A percentile compares a stretch with the other conserved stretches of the same genome.
Evolutionary conservation across 2,329 filamentous ascomycete species (phyloP).

Genomic region (Colletotrichum sp.): DNA sequence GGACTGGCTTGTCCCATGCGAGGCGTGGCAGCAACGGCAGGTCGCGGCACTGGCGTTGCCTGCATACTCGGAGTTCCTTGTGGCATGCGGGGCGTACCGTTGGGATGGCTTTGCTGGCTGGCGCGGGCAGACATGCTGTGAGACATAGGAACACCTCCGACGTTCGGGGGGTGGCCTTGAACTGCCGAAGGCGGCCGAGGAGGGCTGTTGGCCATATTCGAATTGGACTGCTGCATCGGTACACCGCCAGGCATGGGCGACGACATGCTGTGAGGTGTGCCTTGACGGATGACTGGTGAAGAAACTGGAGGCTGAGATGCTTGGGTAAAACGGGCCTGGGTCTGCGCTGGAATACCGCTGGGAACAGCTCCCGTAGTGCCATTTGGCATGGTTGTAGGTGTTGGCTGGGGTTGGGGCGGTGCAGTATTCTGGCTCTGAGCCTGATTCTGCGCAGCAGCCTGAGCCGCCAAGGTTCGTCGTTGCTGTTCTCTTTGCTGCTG

Average conservation of each 20-base stretch:
- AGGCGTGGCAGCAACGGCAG: slow-evolving; percentile 60
- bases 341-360: slow-evolving; percentile 47
- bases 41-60: slow-evolving; percentile 61
- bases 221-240: slow-evolving; percentile 69
- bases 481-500: slow-evolving; percentile 44
- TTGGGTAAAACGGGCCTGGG: slow-evolving; percentile 56
- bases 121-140: slow-evolving; percentile 68
- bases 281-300: slow-evolving; percentile 70
- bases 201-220: slow-evolving; percentile 73
- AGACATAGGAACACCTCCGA: slow-evolving; percentile 59
- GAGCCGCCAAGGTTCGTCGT: slow-evolving; percentile 33
- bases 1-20: slow-evolving; percentile 69
- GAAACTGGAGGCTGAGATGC: slow-evolving; percentile 68
- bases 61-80: slow-evolving; percentile 68
- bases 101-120: slow-evolving; percentile 70
- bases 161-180: slow-evolving; percentile 60
- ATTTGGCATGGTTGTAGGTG: slow-evolving; percentile 43
- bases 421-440: slow-evolving; percentile 29
- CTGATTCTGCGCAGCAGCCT: slow-evolving; percentile 29
- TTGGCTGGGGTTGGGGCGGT: slow-evolving; percentile 34
- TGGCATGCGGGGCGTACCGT: slow-evolving; percentile 67
- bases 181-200: slow-evolving; percentile 70
- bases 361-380: slow-evolving; percentile 36
- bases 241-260: slow-evolving; percentile 68
- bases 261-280: slow-evolving; percentile 68